Evolutionary conservation across 2,329 filamentous ascomycete species (phyloP).

Genomic region (Teratosphaeria destructans): DNA sequence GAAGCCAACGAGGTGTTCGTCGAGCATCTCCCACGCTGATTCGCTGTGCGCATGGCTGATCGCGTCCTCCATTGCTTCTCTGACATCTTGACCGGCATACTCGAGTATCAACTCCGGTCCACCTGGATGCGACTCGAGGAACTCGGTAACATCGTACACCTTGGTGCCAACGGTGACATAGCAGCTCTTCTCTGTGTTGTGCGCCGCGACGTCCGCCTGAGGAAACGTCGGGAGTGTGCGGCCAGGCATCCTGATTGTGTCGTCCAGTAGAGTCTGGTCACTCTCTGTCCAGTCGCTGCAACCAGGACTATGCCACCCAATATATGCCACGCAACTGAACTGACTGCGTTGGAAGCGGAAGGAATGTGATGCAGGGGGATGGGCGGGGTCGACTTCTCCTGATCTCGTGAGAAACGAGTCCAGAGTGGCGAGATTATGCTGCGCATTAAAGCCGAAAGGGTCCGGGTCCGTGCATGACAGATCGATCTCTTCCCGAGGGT

Average conservation of each 20-base stretch:
- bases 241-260: conserved; percentile 54
- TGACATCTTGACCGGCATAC: conserved; percentile 79
- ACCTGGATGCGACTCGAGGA: conserved; percentile 82
- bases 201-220: conserved; percentile 66
- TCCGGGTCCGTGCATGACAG: neutral
- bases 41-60: conserved; percentile 80
- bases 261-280: neutral
- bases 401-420: neutral
- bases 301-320: neutral
- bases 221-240: conserved; percentile 76
- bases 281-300: neutral
- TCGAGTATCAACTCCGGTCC: conserved; percentile 80
- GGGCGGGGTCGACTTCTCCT: neutral
- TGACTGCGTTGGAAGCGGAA: neutral
- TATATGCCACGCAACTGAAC: neutral
- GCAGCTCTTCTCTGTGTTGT: conserved; percentile 73
- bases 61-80: conserved; percentile 70
- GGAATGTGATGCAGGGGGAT: neutral
- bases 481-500: neutral
- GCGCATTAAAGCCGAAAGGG: neutral
- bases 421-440: neutral
- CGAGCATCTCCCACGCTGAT: conserved; percentile 87
- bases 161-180: conserved; percentile 85
- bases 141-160: conserved; percentile 91
- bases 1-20: conserved; percentile 78